Evolutionary conservation across 305 asterid genomes (phyloP), one percentile per base, ranked within the genome.

Genomic region (Rubia balearica): DNA sequence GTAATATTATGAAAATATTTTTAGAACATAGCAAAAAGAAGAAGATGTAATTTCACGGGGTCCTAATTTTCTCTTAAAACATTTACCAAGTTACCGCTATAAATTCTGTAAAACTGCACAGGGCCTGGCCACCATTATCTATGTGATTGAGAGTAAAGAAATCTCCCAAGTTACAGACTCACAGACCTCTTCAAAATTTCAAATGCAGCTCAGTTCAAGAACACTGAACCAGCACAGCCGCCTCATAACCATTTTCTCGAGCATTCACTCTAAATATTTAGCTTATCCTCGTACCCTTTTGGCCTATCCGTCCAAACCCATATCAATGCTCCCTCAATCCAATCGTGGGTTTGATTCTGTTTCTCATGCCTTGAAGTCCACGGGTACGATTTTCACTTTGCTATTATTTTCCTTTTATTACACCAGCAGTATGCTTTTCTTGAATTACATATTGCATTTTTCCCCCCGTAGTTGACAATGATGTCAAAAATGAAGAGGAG

Each of bases 371-470:
- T 73, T 77, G 71, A 67, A 77, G 10, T 62, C 78, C 16, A 72
- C 78, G 70, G 88, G 91, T 79, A 48, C 45, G 49, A 7, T 77
- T 56, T 65, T 67, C 33, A 61, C 57, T 10, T 55, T 16, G 62
- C 43, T 14, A 13, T 11, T 19, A 17, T 57, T 46, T 51, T 40
- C 22, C 51, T 14, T 21, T 8, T 45, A 8, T 61, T 40, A 7
- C 55, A 21, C 43, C 22, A 21, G 42, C 16, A 9, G 46, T 61
- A 51, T 19, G 10, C 19, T 10, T 68, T 76, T 38, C 60, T 64
- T 24, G 21, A 16, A 66, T 17, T 53, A 38, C 0, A 8, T 17
- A 17, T n/a, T 17, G 68, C 11, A 68, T 7, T 66, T 33, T 67
- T 13, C 57, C 8, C 14, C 59, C 59, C 51, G 22, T 59, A 62